These are phyloP conservation scores for Starmerella stellata DNA, from an alignment of 805 yeast genomes.

Conservation along the genomic window DNA sequence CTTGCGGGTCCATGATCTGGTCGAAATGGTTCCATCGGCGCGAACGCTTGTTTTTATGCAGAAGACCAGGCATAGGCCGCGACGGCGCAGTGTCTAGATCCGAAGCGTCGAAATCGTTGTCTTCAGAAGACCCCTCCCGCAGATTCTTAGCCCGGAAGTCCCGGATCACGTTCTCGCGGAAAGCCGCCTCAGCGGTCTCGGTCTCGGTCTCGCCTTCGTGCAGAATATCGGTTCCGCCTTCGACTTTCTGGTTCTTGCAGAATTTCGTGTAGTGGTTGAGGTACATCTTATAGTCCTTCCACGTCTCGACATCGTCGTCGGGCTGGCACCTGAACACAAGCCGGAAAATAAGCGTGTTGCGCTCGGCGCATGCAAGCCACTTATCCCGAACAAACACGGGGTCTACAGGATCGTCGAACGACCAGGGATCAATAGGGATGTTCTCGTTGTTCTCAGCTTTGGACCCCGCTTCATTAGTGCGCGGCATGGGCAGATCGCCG, in stretches of 20 bases:
- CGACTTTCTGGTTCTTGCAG: constrained; percentile 28
- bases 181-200: constrained; percentile 7
- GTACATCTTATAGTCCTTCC: constrained; percentile 74
- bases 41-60: constrained; percentile 4
- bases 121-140: not conserved
- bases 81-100: not conserved
- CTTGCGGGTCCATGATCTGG: constrained; percentile 46
- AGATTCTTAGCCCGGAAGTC: not conserved
- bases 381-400: constrained; percentile 68
- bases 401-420: constrained; percentile 70
- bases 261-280: constrained; percentile 26
- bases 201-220: constrained; percentile 16
- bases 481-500: constrained; percentile 11
- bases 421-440: constrained; percentile 63
- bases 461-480: constrained; percentile 16
- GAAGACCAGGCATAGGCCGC: not conserved
- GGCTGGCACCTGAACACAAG: constrained; percentile 88
- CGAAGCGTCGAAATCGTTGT: not conserved
- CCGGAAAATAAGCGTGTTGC: constrained; percentile 67
- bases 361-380: constrained; percentile 61
- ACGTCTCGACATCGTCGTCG: constrained; percentile 70
- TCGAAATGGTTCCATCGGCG: constrained; percentile 21
- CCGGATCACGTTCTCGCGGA: not conserved
- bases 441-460: constrained; percentile 20
- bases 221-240: constrained; percentile 33